A percentile compares a stretch with the other conserved stretches of the same genome.
phyloP scores from a whole-genome alignment of 2,329 filamentous ascomycete genomes.

The Sporothrix mexicana region DNA sequence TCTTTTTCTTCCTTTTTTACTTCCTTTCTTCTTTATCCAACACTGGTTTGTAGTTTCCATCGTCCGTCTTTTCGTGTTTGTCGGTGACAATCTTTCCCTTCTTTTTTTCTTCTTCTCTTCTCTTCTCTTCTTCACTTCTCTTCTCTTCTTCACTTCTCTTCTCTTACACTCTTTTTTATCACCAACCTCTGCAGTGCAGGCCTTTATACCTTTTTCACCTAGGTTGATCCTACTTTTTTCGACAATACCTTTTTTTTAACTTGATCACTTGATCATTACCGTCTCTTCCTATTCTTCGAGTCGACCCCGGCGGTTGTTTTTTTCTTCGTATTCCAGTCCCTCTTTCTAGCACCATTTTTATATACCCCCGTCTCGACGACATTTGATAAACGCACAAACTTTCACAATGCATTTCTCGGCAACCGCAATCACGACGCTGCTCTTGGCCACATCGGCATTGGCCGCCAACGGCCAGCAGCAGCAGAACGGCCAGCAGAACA shows the following conservation, averaged over 20 bases:
- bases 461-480: slow-evolving; percentile 5
- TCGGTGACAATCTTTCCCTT: slow-evolving; percentile 30
- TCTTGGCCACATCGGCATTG: slow-evolving; percentile 35
- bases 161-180: slow-evolving; percentile 6
- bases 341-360: slow-evolving; percentile 5
- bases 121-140: slow-evolving; percentile 23
- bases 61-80: slow-evolving; percentile 13
- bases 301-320: slow-evolving; percentile 27
- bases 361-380: not conserved
- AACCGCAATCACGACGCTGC: slow-evolving; percentile 35
- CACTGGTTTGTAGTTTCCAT: slow-evolving; percentile 9
- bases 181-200: slow-evolving; percentile 34
- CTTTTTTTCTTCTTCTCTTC: slow-evolving; percentile 26
- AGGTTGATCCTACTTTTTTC: slow-evolving; percentile 34
- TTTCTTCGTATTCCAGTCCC: not conserved
- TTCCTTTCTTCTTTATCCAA: slow-evolving; percentile 29
- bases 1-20: slow-evolving; percentile 23
- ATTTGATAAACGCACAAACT: too few relatives aligned
- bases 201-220: not conserved
- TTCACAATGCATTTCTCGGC: slow-evolving; percentile 39
- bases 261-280: slow-evolving; percentile 15
- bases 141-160: slow-evolving; percentile 27
- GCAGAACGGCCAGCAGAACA: not conserved
- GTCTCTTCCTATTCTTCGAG: not conserved
- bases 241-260: slow-evolving; percentile 17